Evolutionary conservation across 768 basidiomycete species (phyloP), one percentile per base, ranked within the genome.

Genomic region (Pulveroboletus sp.): DNA sequence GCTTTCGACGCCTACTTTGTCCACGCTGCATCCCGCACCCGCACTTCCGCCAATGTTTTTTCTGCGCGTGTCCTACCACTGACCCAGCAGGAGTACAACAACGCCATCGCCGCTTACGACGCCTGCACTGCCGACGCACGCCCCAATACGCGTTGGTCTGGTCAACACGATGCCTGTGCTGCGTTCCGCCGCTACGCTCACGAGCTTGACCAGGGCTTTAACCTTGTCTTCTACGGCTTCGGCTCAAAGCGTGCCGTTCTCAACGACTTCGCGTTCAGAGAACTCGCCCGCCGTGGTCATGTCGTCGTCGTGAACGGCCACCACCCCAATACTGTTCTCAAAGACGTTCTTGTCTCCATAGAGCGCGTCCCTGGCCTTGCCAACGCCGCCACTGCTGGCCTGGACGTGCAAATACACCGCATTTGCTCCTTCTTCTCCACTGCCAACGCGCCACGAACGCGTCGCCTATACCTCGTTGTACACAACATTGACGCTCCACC

Each of bases 1-100:
- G 72, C 83, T 7, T 92, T 93, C 47, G 93, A 98, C 70, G 82
- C 85, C 18, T 98, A 95, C 71, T 89, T 98, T 65, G 75, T 73
- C 6, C 77, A 82, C 36, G 72, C 77, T 27, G 73, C 82, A 8
- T 73, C 81, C 21, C 77, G 85, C 14, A 69, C 82, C 1, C 79
- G 80, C 54, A 94, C 92, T 28, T 91, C 90, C 30, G 71, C 82
- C 51, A 85, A 86, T 58, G 78, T 90, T 43, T 93, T 93, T 66
- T 90, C 93, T 0, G 65, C 77, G 21, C 78, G 85, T 24, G 79
- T 91, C 30, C 76, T 83, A 21, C 86, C 90, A 1, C 73, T 93
- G 33, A 78, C 82, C 11, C 69, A 78, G 3, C 82, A 87, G 21
- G 85, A 86, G 59, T 85, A 81, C 57, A 56, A 64, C 7, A 49